phyloP scores from a whole-genome alignment of 2,329 filamentous ascomycete species.

The Epichloe gansuensis region DNA sequence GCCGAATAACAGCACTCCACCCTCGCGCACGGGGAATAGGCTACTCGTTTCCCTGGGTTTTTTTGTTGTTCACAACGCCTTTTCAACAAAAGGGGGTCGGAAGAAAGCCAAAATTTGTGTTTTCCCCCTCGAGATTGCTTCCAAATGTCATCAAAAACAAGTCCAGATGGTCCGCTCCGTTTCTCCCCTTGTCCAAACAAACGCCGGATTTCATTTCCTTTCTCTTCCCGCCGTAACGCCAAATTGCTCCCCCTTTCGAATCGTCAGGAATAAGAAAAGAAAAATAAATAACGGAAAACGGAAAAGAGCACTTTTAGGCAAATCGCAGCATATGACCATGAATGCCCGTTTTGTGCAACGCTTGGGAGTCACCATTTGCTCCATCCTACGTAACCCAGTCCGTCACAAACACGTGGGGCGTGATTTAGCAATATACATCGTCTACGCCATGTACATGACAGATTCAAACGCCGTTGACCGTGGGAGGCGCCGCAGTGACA shows the following conservation, averaged over 20 bases:
- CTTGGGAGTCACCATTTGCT: neutral
- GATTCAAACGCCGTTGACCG: slow-evolving; percentile 16
- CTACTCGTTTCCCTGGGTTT: too few relatives aligned
- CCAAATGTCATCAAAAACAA: neutral
- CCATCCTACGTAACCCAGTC: neutral
- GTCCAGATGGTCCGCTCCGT: neutral
- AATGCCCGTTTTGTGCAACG: too few relatives aligned
- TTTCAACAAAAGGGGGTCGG: neutral
- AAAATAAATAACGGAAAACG: neutral
- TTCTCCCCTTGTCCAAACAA: slow-evolving; percentile 2
- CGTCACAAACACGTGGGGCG: neutral
- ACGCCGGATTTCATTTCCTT: slow-evolving; percentile 1
- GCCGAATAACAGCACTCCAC: too few relatives aligned
- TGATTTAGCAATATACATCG: neutral
- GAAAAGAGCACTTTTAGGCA: neutral
- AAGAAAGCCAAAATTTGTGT: neutral
- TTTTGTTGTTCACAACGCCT: neutral
- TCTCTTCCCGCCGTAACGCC: slow-evolving; percentile 1
- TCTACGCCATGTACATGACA: slow-evolving; percentile 9
- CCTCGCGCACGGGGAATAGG: too few relatives aligned
- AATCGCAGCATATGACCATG: neutral
- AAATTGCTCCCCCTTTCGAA: neutral
- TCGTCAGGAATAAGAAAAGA: neutral
- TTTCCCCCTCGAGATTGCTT: neutral
- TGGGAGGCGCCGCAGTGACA: slow-evolving; percentile 6